Evolutionary conservation across 805 yeast genomes (phyloP).

Genomic region (Starmerella stellata): DNA sequence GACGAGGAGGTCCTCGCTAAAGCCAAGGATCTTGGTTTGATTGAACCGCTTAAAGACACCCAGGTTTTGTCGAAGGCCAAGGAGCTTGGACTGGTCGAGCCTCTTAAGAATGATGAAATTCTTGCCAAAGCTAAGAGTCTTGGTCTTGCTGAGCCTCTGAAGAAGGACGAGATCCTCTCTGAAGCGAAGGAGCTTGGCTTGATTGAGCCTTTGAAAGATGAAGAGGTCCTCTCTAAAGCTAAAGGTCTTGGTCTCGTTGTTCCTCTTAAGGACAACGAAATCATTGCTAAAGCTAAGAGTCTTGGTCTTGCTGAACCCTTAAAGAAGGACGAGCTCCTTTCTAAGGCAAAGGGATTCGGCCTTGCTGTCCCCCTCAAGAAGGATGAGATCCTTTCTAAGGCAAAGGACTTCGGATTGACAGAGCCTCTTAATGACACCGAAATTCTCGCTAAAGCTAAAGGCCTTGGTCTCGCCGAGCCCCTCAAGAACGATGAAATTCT

Average conservation of each 20-base stretch:
- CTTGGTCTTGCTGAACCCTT: conserved; percentile 1
- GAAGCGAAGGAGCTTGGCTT: conserved; percentile 17
- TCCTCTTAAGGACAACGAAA: conserved; percentile 1
- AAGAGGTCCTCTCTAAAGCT: neutral
- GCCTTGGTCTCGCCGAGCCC: conserved; percentile 15
- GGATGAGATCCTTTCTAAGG: neutral
- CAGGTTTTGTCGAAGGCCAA: too few relatives aligned
- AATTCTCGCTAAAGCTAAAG: conserved; percentile 15
- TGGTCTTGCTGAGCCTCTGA: neutral
- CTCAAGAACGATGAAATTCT: conserved; percentile 2
- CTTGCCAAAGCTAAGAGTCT: too few relatives aligned
- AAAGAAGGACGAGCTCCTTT: conserved; percentile 2
- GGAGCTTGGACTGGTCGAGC: too few relatives aligned
- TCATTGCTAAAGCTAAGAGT: neutral
- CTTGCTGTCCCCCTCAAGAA: neutral
- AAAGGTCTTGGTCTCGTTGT: conserved; percentile 47
- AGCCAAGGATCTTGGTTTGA: too few relatives aligned
- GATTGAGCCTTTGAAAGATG: conserved; percentile 4
- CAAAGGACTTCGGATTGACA: conserved; percentile 10
- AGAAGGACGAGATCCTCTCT: conserved; percentile 4
- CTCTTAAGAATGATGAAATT: too few relatives aligned
- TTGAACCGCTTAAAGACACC: too few relatives aligned
- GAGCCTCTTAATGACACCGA: conserved; percentile 4
- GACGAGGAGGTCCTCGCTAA: too few relatives aligned
- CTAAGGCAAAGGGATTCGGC: conserved; percentile 7